phyloP scores from a whole-genome alignment of 1,284 basidiomycete genomes.

The Melampsora americana region DNA sequence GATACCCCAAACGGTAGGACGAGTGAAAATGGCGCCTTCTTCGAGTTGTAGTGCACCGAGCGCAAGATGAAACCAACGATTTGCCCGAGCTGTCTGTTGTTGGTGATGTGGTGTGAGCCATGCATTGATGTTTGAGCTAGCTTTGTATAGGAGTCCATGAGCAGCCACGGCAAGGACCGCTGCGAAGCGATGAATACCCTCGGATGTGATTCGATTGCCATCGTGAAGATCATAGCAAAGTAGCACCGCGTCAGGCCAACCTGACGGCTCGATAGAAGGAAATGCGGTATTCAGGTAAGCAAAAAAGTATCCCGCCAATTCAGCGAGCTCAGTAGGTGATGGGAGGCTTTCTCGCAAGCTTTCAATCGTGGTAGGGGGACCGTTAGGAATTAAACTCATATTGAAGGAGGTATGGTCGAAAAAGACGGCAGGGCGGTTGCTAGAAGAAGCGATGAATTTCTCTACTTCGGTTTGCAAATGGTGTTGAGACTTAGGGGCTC shows the following conservation, averaged over 20 bases:
- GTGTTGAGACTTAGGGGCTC: not conserved
- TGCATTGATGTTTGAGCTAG: slow-evolving; percentile 9
- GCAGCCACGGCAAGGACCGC: slow-evolving; percentile 12
- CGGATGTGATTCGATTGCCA: not conserved
- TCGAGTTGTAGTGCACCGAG: slow-evolving; percentile 9
- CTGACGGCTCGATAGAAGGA: slow-evolving; percentile 12
- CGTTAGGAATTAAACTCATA: slow-evolving; percentile 13
- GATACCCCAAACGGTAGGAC: slow-evolving; percentile 33
- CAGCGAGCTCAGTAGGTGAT: not conserved
- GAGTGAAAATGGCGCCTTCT: slow-evolving; percentile 17
- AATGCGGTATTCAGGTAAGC: slow-evolving; percentile 15
- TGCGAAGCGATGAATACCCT: slow-evolving; percentile 7
- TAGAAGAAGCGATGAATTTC: slow-evolving; percentile 20
- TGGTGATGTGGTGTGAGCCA: slow-evolving; percentile 9
- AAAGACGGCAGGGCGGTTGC: not conserved
- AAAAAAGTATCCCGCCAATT: slow-evolving; percentile 14
- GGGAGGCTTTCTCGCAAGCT: slow-evolving; percentile 23
- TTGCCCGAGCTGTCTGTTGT: slow-evolving; percentile 23
- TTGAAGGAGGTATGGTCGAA: slow-evolving; percentile 15
- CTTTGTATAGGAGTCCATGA: slow-evolving; percentile 18
- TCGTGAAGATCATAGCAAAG: slow-evolving; percentile 9
- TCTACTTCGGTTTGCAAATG: slow-evolving; percentile 18
- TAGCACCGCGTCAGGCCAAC: slow-evolving; percentile 6
- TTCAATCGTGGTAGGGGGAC: slow-evolving; percentile 11
- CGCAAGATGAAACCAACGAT: slow-evolving; percentile 29